Base-by-base conservation (phyloP, 345 rosid genomes). In the Salix udensis region DNA sequence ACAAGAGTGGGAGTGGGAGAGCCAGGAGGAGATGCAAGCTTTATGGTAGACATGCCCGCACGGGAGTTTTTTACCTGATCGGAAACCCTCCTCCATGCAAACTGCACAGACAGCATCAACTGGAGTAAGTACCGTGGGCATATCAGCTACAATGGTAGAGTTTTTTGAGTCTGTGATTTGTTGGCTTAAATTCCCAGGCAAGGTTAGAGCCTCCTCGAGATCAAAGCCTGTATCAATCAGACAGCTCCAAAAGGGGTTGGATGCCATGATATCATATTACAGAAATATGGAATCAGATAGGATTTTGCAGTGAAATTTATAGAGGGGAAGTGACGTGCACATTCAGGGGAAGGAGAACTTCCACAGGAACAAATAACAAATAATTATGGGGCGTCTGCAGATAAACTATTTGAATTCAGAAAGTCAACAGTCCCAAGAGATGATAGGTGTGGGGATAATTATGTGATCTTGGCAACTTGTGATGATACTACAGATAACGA, bases 21-120 rank as follows among this genome's bases (percentile, higher is more conserved):
- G 64, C 87, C 85, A 84, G 26, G 68, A 48, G 40, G 87, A 66
- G 62, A 84, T 75, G 66, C 86, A 84, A 44, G 58, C 19, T 5
- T 73, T 73, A 26, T 81, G 86, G 72, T 75, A 81, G 10, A 84
- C 78, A 37, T 84, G 86, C 16, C 86, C 82, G 7, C 87, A 84
- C 3, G 79, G 77, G 62, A 65, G 46, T 37, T 37, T 62, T 46
- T 74, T 84, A 6, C 24, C 72, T 5, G 75, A 11, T 9, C 16
- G n/a, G 48, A 84, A 76, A 39, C 66, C 68, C 67, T 82, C 85
- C 85, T 84, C 85, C 85, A 79, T 71, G 74, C 87, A 84, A 19
- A 84, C 67, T 2, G 83, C 44, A 61, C 85, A 82, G 72, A 73
- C 74, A 16, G 68, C 76, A 9, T 31, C 58, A 0, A 37, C 68